A percentile compares a stretch with the other conserved stretches of the same genome.
Evolutionary conservation across 2,329 filamentous ascomycete genomes (phyloP).

Genomic region (Huntiella savannae): DNA sequence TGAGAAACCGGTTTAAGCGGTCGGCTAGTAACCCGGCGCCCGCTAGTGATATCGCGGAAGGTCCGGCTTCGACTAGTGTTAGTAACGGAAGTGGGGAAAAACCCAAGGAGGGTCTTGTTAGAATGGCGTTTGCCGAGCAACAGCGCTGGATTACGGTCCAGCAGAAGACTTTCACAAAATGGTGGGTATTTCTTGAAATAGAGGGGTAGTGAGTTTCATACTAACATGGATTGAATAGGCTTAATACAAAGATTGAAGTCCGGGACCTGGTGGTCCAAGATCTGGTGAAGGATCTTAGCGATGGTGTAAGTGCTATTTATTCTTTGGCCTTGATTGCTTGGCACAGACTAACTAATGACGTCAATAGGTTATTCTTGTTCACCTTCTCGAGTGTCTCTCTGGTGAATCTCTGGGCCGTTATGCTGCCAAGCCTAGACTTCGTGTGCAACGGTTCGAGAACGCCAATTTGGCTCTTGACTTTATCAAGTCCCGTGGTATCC

Average conservation of each 20-base stretch:
- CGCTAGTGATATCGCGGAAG: slow-evolving; percentile 21
- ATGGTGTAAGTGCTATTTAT: slow-evolving; percentile 50
- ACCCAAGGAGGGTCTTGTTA: slow-evolving; percentile 31
- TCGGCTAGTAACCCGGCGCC: slow-evolving; percentile 21
- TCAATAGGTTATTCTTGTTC: slow-evolving; percentile 70
- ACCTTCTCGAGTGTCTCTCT: slow-evolving; percentile 89
- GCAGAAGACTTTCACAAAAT: slow-evolving; percentile 99
- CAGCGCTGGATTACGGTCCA: slow-evolving; percentile 63
- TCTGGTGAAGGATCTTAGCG: slow-evolving; percentile 73
- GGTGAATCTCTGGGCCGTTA: slow-evolving; percentile 90
- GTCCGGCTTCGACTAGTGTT: not conserved
- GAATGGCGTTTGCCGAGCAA: slow-evolving; percentile 46
- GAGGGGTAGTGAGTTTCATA: not conserved
- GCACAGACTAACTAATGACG: not conserved
- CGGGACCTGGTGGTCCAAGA: slow-evolving; percentile 68
- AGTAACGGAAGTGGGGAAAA: slow-evolving; percentile 17
- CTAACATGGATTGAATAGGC: slow-evolving; percentile 31
- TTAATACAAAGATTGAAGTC: slow-evolving; percentile 81
- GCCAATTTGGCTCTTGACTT: slow-evolving; percentile 90
- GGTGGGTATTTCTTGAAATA: slow-evolving; percentile 22
- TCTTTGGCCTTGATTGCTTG: slow-evolving; percentile 1
- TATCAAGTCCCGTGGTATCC: slow-evolving; percentile 75
- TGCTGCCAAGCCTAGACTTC: slow-evolving; percentile 85
- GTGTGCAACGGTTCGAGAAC: slow-evolving; percentile 95
- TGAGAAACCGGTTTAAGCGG: slow-evolving; percentile 19